Base-by-base conservation (phyloP, 768 basidiomycete genomes). In the Rhodosporidiobolus sp. region DNA sequence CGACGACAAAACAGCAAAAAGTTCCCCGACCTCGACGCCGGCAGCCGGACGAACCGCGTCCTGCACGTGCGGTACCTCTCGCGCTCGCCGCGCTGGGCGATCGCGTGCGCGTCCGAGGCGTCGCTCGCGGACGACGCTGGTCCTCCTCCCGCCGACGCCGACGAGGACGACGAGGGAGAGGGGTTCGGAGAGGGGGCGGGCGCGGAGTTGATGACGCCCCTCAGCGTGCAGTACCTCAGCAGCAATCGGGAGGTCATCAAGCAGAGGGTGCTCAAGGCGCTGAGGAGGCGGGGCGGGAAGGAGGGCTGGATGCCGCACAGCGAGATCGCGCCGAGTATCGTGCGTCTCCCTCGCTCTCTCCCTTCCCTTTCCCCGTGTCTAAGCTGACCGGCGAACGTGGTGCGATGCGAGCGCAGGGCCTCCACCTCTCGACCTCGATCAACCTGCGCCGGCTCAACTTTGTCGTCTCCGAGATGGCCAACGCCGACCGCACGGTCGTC, bases 1-100 rank as follows among this genome's bases (percentile, higher is more conserved):
- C n/a, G n/a, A n/a, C n/a, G n/a, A n/a, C n/a, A n/a, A n/a, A n/a
- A 20, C 57, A 79, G 76, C 53, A 70, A 73, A 43, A 79, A 79
- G 63, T 65, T 79, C 46, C 61, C 68, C 38, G 70, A 75, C 48
- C 46, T 75, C 34, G 77, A 74, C 56, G 34, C 55, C 12, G 67
- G 72, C 20, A 30, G 55, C 24, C 69, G 76, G n/a, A 78, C 91
- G 88, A 59, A 94, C 79, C 86, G 90, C 70, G 87, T 86, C 78
- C 87, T 95, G 56, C 92, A 92, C 82, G 89, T 86, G 76, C 88
- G 93, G 79, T 94, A 93, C 80, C 90, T 88, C 77, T 88, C 91
- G 60, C 84, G 86, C 49, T 90, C 86, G 77, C 83, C 86, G 0
- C 83, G 86, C 54, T 79, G 77, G 77, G 35, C 62, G n/a, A 71